Evolutionary conservation across 768 basidiomycete species (phyloP), one percentile per base, ranked within the genome.

Genomic region (Lanmaoa rubissima): DNA sequence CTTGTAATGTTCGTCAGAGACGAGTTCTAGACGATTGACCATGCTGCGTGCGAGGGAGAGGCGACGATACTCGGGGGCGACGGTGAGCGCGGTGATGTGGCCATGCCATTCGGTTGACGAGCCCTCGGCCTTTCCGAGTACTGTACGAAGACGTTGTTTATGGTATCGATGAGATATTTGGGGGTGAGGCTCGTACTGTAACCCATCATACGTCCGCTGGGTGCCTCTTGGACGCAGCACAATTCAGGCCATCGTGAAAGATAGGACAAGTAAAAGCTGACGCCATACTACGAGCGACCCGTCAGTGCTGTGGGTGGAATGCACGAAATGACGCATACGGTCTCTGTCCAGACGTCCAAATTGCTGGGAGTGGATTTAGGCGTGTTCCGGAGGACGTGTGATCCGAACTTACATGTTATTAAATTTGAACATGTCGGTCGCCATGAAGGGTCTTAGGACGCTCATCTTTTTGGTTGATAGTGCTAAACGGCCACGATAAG

Each of bases 271-370:
- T 98, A 97, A 72, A 96, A 97, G 24, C 81, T 82, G 64, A 92
- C 87, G 47, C 87, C 87, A 72, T 94, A 98, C 91, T 95, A 17
- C 5, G 48, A 5, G 39, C 34, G 46, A 34, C 10, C 19, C 32
- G 55, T 63, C 28, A 59, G 51, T n/a, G 49, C 4, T 19, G 48
- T 16, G 39, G 21, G 48, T 38, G 17, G 41, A 31, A 28, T 19
- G 16, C 14, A 38, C 21, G 51, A 5, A 6, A 52, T 16, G 6
- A 8, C 26, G 75, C 86, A 67, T 64, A 94, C 95, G 21, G 97
- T 98, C 75, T 98, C 96, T 44, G 97, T 98, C 93, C 93, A 98
- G 44, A 94, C 78, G 72, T 98, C 96, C 67, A 96, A 75, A 74
- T 99, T 98, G 58, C 92, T 94, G 72, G 1, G 49, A 8, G 45